Base-by-base conservation (phyloP, 805 yeast genomes). In the Debaryomyces maramus region DNA sequence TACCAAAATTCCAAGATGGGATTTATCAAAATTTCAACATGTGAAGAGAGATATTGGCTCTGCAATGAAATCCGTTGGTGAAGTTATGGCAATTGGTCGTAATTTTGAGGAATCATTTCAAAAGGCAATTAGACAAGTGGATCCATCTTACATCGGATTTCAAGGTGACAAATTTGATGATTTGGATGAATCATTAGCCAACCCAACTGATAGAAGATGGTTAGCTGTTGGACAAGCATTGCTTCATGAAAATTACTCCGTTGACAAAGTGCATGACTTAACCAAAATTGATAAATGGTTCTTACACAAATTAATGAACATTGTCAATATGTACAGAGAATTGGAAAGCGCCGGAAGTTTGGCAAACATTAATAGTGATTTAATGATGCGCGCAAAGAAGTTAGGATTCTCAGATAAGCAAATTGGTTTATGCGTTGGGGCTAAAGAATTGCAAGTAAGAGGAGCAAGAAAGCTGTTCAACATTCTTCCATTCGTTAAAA, bases 1-100 rank as follows among this genome's bases (percentile, higher is more conserved):
- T 43, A 88, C 95, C 54, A 91, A 91, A 77, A 89, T 91, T 60
- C 99, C 99, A 54, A 83, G 97, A 71, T 91, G 99, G 99, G 99
- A 91, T 74, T 74, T 91, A 65, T 67, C 93, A 52, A 91, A 91
- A 76, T 93, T 91, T 75, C 95, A 86, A 63, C 95, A 88, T 59
- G 99, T 91, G 48, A 86, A 88, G 64, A 81, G 96, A 65, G 88
- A 85, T 47, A 85, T 91, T 60, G 96, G 97, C 34, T 87, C 96
- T 7, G 82, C 97, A 32, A 91, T 91, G 99, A 91, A 91, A 68
- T 90, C 97, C 44, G 99, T 91, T 40, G 99, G 99, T 65, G 99
- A 91, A 70, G 99, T 91, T 44, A 91, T 91, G 99, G 95, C 97
- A 33, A 93, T 91, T 60, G 99, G 99, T 60, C 84, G 99, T 71